Evolutionary conservation across 31 red algal species (phyloP).

Genomic region (Odonthalia washingtoniensis): DNA sequence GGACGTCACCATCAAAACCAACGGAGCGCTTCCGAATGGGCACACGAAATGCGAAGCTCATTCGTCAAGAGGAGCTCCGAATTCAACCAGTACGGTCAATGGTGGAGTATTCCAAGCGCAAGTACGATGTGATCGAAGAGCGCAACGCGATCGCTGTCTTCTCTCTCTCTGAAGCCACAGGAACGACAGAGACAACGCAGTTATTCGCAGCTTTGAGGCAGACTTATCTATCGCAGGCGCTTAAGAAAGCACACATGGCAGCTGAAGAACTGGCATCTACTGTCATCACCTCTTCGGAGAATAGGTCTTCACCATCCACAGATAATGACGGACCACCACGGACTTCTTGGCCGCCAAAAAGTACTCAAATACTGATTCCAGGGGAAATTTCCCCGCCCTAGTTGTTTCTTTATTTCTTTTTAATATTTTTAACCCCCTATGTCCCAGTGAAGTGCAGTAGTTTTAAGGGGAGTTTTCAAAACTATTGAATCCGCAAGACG

Average conservation of each 20-base stretch:
- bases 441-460: too few relatives aligned
- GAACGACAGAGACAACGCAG: neutral
- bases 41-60: slow-evolving; percentile 5
- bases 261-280: neutral
- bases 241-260: slow-evolving; percentile 22
- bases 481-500: too few relatives aligned
- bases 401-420: neutral
- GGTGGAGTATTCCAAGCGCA: slow-evolving; percentile 21
- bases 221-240: too few relatives aligned
- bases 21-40: neutral
- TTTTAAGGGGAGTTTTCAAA: too few relatives aligned
- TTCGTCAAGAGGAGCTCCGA: slow-evolving; percentile 25
- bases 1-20: neutral
- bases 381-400: neutral
- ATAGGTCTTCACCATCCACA: neutral
- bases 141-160: slow-evolving; percentile 11
- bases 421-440: too few relatives aligned
- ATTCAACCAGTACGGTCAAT: neutral
- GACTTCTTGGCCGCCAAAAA: too few relatives aligned
- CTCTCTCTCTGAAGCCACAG: neutral
- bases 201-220: too few relatives aligned
- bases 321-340: too few relatives aligned
- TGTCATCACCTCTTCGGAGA: neutral
- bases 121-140: slow-evolving; percentile 28
- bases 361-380: too few relatives aligned